Base-by-base conservation (phyloP, 2,329 filamentous ascomycete species). In the Cadophora luteo-olivacea region DNA sequence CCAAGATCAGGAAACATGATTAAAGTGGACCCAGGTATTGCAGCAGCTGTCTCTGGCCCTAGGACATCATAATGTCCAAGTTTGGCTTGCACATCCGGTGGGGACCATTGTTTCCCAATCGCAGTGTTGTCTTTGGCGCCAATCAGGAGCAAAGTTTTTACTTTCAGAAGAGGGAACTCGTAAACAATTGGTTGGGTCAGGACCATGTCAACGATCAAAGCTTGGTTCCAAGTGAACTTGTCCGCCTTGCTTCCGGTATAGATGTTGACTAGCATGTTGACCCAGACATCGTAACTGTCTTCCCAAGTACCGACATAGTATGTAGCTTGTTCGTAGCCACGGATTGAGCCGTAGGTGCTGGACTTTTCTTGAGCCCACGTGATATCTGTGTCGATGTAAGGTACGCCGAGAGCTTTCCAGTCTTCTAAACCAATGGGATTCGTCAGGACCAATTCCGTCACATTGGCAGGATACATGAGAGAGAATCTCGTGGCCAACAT, bases 101-200 rank as follows among this genome's bases (percentile, higher is more conserved):
- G 73, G 11, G 70, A 79, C 84, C 85, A 87, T 62, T 81, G 80
- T 73, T 84, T 84, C 0, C 86, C 85, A 61, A 87, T 84, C 19
- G 85, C 86, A 2, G 86, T 87, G 22, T 79, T 84, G 69, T 87
- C 85, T 74, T 83, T 82, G 38, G 82, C 81, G 0, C 85, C 85
- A 61, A 86, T 80, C 61, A 87, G 74, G 64, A 88, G 74, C 25
- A 86, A 76, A 1, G 84, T 85, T 58, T 78, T 80, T 12, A 81
- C 76, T 71, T 80, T 80, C 14, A 87, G 72, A 57, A 80, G 71
- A n/a, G 76, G 76, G 57, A 87, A 84, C 73, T 86, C 83, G 68
- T 84, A 84, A 25, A 82, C 79, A 12, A 86, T 78, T 1, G 85
- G 84, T 68, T 84, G 82, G 24, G 83, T 85, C 65, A 87, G 78